These are phyloP conservation scores for Populus tremula DNA, from an alignment of 345 rosid genomes.

Conservation along the genomic window DNA sequence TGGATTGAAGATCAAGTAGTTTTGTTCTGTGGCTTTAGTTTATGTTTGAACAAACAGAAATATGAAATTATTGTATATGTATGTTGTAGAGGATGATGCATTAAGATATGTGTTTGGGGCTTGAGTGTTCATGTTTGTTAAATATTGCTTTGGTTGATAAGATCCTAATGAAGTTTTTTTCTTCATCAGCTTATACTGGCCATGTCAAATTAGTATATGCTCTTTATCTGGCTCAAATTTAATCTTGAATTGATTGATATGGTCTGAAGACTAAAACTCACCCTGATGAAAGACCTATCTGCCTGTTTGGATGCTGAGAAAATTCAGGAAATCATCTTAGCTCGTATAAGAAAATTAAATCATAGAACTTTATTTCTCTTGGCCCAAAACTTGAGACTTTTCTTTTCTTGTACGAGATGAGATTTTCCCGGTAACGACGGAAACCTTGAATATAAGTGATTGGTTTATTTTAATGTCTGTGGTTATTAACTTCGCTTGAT, in stretches of 20 bases:
- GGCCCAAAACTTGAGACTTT: neutral
- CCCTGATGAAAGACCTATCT: neutral
- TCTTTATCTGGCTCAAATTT: neutral
- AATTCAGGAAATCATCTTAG: neutral
- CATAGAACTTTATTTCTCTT: neutral
- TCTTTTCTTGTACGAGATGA: neutral
- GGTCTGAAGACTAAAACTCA: neutral
- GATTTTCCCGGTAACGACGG: neutral
- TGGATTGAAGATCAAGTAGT: neutral
- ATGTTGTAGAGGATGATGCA: neutral
- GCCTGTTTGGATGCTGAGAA: constrained; percentile 2
- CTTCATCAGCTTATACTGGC: neutral
- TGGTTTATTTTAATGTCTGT: neutral
- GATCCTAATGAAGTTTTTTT: constrained; percentile 3
- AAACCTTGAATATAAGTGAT: neutral
- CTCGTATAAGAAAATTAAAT: neutral
- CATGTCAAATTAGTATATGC: neutral
- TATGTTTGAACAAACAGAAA: neutral
- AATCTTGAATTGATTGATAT: neutral
- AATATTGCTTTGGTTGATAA: neutral
- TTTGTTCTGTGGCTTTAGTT: neutral
- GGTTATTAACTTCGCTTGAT: neutral
- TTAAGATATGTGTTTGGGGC: neutral
- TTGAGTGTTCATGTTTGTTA: neutral
- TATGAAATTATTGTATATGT: neutral